phyloP scores from a whole-genome alignment of 768 basidiomycete species.

The Sarcomyxa edulis region DNA sequence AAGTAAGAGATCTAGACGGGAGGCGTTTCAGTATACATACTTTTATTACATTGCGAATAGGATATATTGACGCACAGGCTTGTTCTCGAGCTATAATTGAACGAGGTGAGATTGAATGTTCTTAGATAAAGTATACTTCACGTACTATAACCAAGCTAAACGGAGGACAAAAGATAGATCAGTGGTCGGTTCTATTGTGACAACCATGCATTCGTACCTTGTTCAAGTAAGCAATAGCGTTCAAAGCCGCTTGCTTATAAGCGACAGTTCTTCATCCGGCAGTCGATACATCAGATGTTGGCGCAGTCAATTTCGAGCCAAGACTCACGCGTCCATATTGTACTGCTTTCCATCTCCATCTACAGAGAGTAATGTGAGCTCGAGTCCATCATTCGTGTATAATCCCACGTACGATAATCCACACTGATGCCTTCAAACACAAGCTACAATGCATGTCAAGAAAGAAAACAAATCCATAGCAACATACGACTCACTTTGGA shows the following conservation, averaged over 20 bases:
- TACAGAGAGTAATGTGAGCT: slow-evolving; percentile 15
- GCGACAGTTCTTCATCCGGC: slow-evolving; percentile 54
- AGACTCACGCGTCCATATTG: slow-evolving; percentile 66
- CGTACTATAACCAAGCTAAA: slow-evolving; percentile 70
- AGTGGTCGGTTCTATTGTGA: background rate
- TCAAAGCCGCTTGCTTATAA: slow-evolving; percentile 76
- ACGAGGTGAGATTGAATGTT: background rate
- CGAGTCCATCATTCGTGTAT: background rate
- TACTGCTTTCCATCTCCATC: slow-evolving; percentile 74
- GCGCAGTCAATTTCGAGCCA: background rate
- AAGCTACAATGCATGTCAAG: slow-evolving; percentile 30
- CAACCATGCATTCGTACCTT: slow-evolving; percentile 41
- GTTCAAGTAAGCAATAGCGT: slow-evolving; percentile 67
- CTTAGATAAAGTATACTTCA: slow-evolving; percentile 9
- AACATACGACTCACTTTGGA: slow-evolving; percentile 38
- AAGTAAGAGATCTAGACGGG: slow-evolving; percentile 51
- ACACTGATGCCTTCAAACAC: slow-evolving; percentile 75
- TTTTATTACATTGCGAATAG: background rate
- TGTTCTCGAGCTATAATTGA: slow-evolving; percentile 62
- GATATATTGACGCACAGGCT: slow-evolving; percentile 51
- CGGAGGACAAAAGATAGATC: background rate
- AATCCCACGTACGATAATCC: slow-evolving; percentile 47
- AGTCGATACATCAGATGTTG: background rate
- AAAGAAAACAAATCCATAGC: background rate
- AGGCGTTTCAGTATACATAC: background rate